phyloP scores from a whole-genome alignment of 208 protist species.

The Leishmania martiniquensis region DNA sequence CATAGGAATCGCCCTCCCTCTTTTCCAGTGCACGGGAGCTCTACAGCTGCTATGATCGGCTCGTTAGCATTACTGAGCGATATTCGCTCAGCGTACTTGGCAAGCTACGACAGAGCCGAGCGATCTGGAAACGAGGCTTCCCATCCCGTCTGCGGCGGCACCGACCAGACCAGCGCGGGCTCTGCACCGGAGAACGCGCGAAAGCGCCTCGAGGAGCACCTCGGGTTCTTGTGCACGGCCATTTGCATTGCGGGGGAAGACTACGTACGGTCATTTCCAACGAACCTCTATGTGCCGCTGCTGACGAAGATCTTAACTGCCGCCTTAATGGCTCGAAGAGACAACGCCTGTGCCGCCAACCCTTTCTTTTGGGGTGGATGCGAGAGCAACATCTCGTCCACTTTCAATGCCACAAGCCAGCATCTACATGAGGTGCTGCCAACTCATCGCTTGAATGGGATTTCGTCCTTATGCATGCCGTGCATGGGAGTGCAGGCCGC shows the following conservation, averaged over 20 bases:
- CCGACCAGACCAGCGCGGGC: background rate
- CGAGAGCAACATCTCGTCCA: conserved; percentile 5
- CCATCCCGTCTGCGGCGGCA: background rate
- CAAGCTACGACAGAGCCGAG: background rate
- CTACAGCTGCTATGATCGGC: background rate
- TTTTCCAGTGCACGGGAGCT: background rate
- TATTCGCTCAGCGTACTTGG: conserved; percentile 11
- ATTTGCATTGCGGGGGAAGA: conserved; percentile 51
- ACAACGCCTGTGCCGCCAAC: conserved; percentile 11
- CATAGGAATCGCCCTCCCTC: no score
- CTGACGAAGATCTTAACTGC: conserved; percentile 36
- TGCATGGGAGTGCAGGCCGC: conserved; percentile 26
- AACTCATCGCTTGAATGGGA: background rate
- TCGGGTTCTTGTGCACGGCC: conserved; percentile 40
- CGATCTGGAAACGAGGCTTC: background rate
- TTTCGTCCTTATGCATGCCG: background rate
- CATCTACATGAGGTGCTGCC: background rate
- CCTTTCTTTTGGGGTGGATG: conserved; percentile 9
- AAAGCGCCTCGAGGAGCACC: conserved; percentile 21
- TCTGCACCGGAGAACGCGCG: conserved; percentile 3
- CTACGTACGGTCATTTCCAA: conserved; percentile 39
- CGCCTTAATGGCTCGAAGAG: background rate
- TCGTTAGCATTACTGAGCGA: conserved; percentile 1
- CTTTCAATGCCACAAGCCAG: background rate
- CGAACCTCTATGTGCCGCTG: conserved; percentile 25